phyloP scores from a whole-genome alignment of 2,329 filamentous ascomycete genomes.

The Aspergillus persii region DNA sequence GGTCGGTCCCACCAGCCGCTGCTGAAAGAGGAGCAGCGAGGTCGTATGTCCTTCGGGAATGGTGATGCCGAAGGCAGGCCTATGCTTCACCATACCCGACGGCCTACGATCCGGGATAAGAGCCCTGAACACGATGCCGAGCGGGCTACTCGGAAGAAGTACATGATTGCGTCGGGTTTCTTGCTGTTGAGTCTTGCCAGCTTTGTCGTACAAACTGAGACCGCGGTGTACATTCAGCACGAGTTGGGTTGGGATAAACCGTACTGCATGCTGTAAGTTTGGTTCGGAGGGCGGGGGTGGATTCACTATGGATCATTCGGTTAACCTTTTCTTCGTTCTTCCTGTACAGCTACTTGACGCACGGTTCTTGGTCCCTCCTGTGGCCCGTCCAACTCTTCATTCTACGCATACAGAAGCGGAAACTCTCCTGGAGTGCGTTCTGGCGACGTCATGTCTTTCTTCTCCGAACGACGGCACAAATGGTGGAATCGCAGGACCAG shows the following conservation, averaged over 20 bases:
- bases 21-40: conserved; percentile 48
- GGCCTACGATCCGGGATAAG: conserved; percentile 72
- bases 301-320: neutral
- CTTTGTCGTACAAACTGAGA: conserved; percentile 93
- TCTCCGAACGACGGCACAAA: conserved; percentile 68
- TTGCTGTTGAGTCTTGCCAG: conserved; percentile 77
- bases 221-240: conserved; percentile 91
- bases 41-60: conserved; percentile 32
- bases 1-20: conserved; percentile 54
- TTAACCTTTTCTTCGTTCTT: conserved; percentile 1
- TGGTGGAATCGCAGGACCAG: conserved; percentile 79
- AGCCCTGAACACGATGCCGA: conserved; percentile 66
- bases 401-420: conserved; percentile 74
- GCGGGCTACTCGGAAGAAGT: conserved; percentile 72
- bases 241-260: conserved; percentile 93
- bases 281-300: neutral
- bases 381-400: conserved; percentile 84
- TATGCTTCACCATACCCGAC: conserved; percentile 48
- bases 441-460: conserved; percentile 71
- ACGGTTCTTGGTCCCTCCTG: conserved; percentile 86
- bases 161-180: conserved; percentile 83
- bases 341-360: conserved; percentile 69
- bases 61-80: conserved; percentile 35
- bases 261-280: conserved; percentile 90
- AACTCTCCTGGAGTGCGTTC: conserved; percentile 77